These are phyloP conservation scores for Fusarium humuli DNA, from an alignment of 2,329 filamentous ascomycete genomes.

Conservation along the genomic window DNA sequence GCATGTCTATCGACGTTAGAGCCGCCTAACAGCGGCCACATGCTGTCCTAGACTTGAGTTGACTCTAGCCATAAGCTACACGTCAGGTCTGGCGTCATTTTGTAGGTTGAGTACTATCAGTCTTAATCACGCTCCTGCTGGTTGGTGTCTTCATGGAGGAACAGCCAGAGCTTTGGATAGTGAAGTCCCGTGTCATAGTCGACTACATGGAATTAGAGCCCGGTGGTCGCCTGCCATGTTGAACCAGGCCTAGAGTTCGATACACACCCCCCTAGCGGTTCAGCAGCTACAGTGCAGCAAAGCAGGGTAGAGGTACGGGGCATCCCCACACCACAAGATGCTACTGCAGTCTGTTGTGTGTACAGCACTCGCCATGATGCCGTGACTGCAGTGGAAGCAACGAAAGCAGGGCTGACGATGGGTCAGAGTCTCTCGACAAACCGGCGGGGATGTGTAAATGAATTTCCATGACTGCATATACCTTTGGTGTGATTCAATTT, in stretches of 20 bases:
- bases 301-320: slow-evolving; percentile 36
- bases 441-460: slow-evolving; percentile 27
- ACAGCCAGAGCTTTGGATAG: slow-evolving; percentile 7
- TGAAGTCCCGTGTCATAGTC: slow-evolving; percentile 2
- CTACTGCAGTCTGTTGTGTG: slow-evolving; percentile 36
- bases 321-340: slow-evolving; percentile 44
- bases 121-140: not conserved
- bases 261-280: slow-evolving; percentile 37
- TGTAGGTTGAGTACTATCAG: not conserved
- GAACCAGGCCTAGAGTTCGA: slow-evolving; percentile 44
- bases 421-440: slow-evolving; percentile 33
- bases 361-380: slow-evolving; percentile 36
- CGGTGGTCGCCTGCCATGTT: slow-evolving; percentile 52
- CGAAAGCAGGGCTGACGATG: slow-evolving; percentile 37
- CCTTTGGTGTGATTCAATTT: slow-evolving; percentile 27
- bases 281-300: slow-evolving; percentile 28
- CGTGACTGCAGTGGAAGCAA: slow-evolving; percentile 33
- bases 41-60: slow-evolving; percentile 1
- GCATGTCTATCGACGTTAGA: slow-evolving; percentile 30
- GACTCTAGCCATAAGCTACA: not conserved
- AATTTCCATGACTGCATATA: slow-evolving; percentile 32
- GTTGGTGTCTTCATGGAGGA: slow-evolving; percentile 2
- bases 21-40: slow-evolving; percentile 8
- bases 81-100: not conserved
- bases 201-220: slow-evolving; percentile 24